These are phyloP conservation scores for Paecilomyces formosus DNA, from an alignment of 2,329 filamentous ascomycete species.

Conservation along the genomic window DNA sequence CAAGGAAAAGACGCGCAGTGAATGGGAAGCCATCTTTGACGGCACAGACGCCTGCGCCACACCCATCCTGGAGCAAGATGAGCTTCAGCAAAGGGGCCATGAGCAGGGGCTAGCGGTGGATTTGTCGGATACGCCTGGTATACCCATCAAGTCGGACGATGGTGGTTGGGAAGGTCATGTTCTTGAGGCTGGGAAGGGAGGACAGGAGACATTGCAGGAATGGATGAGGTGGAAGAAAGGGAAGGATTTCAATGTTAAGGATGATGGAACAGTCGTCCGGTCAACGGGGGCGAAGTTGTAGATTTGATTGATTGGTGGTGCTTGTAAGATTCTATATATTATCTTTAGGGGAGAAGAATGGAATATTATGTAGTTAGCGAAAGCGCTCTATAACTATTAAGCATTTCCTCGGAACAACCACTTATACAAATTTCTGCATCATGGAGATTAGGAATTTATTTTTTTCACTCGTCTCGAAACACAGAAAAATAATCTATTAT, in stretches of 20 bases:
- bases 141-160: constrained; percentile 49
- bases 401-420: too few relatives aligned
- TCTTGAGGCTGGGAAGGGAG: constrained; percentile 62
- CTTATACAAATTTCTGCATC: too few relatives aligned
- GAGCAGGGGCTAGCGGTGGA: constrained; percentile 39
- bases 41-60: constrained; percentile 87
- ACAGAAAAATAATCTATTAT: too few relatives aligned
- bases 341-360: not conserved
- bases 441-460: too few relatives aligned
- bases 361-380: not conserved
- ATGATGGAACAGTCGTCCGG: constrained; percentile 53
- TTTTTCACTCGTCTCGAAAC: too few relatives aligned
- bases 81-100: constrained; percentile 56
- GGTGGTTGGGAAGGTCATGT: constrained; percentile 60
- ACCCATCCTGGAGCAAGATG: constrained; percentile 70
- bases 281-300: constrained; percentile 24
- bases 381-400: too few relatives aligned
- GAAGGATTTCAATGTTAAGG: constrained; percentile 58
- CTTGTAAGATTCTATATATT: not conserved
- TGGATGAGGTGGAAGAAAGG: constrained; percentile 77
- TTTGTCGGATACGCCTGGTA: constrained; percentile 61
- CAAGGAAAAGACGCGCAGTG: constrained; percentile 16
- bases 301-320: not conserved
- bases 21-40: constrained; percentile 57
- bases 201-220: constrained; percentile 57